Base-by-base conservation (phyloP, 2,329 filamentous ascomycete genomes). In the Amauroascus niger region DNA sequence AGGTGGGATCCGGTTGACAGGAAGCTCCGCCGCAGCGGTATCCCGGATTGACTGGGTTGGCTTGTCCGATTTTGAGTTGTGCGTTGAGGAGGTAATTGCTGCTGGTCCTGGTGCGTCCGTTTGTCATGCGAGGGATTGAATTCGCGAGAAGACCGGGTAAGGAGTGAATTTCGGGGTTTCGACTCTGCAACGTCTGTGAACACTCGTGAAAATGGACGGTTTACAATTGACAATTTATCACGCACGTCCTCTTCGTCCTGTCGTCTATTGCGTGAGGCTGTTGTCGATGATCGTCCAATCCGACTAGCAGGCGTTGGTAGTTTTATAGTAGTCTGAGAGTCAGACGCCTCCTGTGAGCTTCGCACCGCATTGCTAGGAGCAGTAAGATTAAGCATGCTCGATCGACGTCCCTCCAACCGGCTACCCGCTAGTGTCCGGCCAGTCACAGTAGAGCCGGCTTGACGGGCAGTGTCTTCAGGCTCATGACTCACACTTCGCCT, bases 161-260 rank as follows among this genome's bases (percentile, higher is more conserved):
- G 16, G 18, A 52, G 22, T 22, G 51, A 47, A n/a, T 13, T 5
- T 13, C 26, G 44, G 1, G 18, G 7, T 30, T 47, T 47, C 18
- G 51, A 43, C 3, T 47, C 43, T 14, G 44, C 16, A 20, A 63
- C 62, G 28, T 75, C 73, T 1, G 72, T 73, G 64, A 69, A 68
- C 26, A 71, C 70, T 53, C 73, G 64, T 16, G 71, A 70, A 30
- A 71, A 56, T 3, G 73, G 69, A 26, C 72, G 70, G 37, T 54
- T 61, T 28, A 62, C 61, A 3, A 65, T 61, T 30, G 59, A 66
- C 44, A 57, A 60, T 39, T 62, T 65, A 45, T 66, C 65, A 33
- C 64, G 57, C 30, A 58, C 55, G 13, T 69, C 67, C 14, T 72
- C 69, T 20, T 73, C 70, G 41, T 65, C 57, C 35, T 69, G 65